These are phyloP conservation scores for Phoma sp. DNA, from an alignment of 2,329 filamentous ascomycete genomes.

Conservation along the genomic window DNA sequence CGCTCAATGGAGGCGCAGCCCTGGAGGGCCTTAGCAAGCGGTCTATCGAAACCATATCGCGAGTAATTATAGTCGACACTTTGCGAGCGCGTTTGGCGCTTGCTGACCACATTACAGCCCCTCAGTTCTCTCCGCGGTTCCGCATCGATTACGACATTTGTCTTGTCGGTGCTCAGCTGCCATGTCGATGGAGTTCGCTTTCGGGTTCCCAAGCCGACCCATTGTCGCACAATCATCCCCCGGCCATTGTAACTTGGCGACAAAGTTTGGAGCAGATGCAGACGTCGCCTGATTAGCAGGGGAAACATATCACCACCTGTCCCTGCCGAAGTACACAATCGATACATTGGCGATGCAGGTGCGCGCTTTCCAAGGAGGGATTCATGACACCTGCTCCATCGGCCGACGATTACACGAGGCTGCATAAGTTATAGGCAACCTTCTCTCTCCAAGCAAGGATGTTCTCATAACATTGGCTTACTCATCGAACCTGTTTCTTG, in stretches of 20 bases:
- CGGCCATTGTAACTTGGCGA: background rate
- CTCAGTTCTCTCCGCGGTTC: background rate
- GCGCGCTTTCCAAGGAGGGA: constrained; percentile 2
- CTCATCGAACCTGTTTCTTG: background rate
- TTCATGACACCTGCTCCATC: constrained; percentile 3
- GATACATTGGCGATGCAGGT: constrained; percentile 11
- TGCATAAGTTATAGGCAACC: constrained; percentile 4
- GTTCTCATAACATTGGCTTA: constrained; percentile 8
- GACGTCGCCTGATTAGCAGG: background rate
- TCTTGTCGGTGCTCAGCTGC: background rate
- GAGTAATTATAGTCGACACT: constrained; percentile 10
- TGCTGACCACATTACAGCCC: constrained; percentile 7
- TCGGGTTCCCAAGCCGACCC: background rate
- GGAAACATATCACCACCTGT: constrained; percentile 3
- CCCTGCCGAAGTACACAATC: constrained; percentile 2
- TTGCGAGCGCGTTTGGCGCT: constrained; percentile 15
- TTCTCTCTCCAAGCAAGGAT: constrained; percentile 3
- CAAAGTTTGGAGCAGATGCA: constrained; percentile 2
- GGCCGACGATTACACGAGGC: constrained; percentile 1
- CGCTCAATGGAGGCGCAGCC: constrained; percentile 6
- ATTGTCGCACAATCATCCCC: background rate
- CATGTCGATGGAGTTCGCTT: background rate
- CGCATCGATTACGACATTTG: constrained; percentile 1
- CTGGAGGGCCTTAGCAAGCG: constrained; percentile 5
- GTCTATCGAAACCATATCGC: constrained; percentile 13